Conservation (phyloP, 2,329 filamentous ascomycete genomes). For the Botrytis sinoallii region DNA sequence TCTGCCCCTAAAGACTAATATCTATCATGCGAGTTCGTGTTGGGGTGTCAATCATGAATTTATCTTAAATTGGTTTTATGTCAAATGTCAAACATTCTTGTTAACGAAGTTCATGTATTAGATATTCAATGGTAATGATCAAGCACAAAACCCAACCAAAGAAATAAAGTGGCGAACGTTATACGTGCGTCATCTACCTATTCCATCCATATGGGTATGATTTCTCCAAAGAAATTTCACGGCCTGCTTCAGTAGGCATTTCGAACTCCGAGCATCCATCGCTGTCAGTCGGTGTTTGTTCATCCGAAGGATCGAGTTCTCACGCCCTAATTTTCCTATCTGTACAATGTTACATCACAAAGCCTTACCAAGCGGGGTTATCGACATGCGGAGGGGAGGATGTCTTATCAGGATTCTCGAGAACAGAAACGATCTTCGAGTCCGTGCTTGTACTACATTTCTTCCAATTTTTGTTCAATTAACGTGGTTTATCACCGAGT, state of each 20-base stretch:
- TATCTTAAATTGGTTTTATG: background rate
- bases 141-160: conserved; percentile 39
- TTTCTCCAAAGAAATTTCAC: background rate
- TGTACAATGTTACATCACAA: background rate
- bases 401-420: background rate
- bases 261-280: background rate
- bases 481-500: no score
- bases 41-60: background rate
- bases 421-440: background rate
- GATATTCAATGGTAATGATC: conserved; percentile 49
- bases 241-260: background rate
- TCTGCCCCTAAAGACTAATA: background rate
- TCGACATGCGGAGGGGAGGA: background rate
- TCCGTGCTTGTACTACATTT: background rate
- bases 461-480: background rate
- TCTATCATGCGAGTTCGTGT: background rate
- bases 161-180: conserved; percentile 22
- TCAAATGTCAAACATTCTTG: background rate
- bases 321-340: background rate
- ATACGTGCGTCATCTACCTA: background rate
- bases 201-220: background rate
- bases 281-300: background rate
- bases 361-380: background rate
- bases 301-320: background rate
- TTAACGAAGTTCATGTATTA: conserved; percentile 27